Percentiles rank a stretch among this genome's conserved stretches.
Evolutionary conservation across 352 stramenopile species (phyloP).

Genomic region (Phytopythium helicoides): DNA sequence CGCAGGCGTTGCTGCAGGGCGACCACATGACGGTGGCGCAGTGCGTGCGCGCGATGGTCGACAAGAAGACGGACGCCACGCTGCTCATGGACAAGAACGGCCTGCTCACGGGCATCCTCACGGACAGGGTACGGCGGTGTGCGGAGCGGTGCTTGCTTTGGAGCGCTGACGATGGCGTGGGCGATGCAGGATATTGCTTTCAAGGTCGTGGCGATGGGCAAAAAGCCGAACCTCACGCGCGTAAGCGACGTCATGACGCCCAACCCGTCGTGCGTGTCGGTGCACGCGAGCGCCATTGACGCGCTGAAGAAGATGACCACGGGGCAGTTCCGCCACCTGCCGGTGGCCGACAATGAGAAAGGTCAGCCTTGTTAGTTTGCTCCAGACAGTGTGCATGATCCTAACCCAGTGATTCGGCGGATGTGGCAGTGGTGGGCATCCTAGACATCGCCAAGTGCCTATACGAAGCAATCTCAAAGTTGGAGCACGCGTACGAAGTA

Average conservation of each 20-base stretch:
- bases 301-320: constrained; percentile 97
- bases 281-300: constrained; percentile 93
- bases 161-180: too few relatives aligned
- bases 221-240: constrained; percentile 71
- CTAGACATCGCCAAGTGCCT: constrained; percentile 98
- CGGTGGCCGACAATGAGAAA: constrained; percentile 90
- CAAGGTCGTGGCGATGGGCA: constrained; percentile 89
- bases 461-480: constrained; percentile 96
- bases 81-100: constrained; percentile 89
- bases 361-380: constrained; percentile 21
- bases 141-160: too few relatives aligned
- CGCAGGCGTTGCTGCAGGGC: constrained; percentile 64
- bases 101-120: constrained; percentile 94
- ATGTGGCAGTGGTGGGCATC: constrained; percentile 93
- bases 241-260: constrained; percentile 94
- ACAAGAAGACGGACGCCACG: constrained; percentile 90
- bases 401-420: too few relatives aligned
- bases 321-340: constrained; percentile 94
- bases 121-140: constrained; percentile 74
- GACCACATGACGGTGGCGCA: constrained; percentile 71
- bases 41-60: constrained; percentile 83
- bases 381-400: too few relatives aligned
- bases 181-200: constrained; percentile 93
- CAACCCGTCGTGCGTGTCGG: constrained; percentile 93
- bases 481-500: constrained; percentile 90